Evolutionary conservation across 345 rosid genomes (phyloP), one percentile per base, ranked within the genome.

Genomic region (Sonneratia caseolaris): DNA sequence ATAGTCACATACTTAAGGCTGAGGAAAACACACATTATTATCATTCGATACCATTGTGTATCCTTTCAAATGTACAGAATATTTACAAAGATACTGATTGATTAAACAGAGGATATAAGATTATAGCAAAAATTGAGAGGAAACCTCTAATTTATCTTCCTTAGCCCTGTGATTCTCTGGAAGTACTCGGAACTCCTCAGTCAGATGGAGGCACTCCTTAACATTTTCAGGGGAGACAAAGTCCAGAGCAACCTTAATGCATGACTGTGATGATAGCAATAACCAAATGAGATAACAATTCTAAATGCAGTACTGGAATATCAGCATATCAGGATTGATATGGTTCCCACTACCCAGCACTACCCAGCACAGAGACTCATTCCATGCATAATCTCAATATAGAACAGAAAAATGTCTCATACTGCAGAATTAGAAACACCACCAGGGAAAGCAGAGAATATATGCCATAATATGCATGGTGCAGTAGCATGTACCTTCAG

Each of bases 181-280:
- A 55, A 80, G 81, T 45, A 24, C 27, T 36, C 81, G 74, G 32
- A 75, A 80, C 70, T 80, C 83, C 37, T 77, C 75, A 9, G 83
- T 80, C 62, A 80, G 48, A 14, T 74, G 72, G 42, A 77, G 51
- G 70, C 83, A 80, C 72, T 80, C 83, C 3, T 67, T 62, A 24
- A 81, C 69, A 68, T 72, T 77, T 72, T 80, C 83, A 55, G 83
- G 83, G 2, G 83, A 80, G 40, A 81, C 81, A 73, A 81, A 81
- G 66, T 81, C 83, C 7, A 81, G 72, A 0, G 83, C 83, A 16
- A 81, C 76, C 68, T 81, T 81, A 15, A 70, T 77, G 74, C 83
- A 81, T 19, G 83, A 81, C 83, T 81, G 65, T 32, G 19, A 62
- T 27, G 18, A 62, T 35, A 61, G 57, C 61, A 71, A 35, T 37